phyloP scores from a whole-genome alignment of 345 rosid genomes.

The Laguncularia racemosa region DNA sequence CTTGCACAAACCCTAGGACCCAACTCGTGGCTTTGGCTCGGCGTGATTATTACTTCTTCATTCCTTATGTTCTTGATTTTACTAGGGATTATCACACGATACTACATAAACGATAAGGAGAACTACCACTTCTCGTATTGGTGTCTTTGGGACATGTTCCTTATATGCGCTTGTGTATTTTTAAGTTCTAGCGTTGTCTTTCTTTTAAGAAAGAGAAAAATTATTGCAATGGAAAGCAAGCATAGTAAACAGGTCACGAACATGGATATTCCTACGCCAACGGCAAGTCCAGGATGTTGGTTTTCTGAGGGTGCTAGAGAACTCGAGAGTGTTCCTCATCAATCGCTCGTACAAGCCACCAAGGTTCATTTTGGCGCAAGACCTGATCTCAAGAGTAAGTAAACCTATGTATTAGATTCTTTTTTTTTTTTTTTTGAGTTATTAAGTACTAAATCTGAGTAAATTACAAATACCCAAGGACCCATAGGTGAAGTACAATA shows the following conservation, averaged over 20 bases:
- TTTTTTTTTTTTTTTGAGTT: not conserved
- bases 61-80: slow-evolving; percentile 23
- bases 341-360: slow-evolving; percentile 15
- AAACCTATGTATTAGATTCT: no score
- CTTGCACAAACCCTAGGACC: slow-evolving; percentile 22
- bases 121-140: slow-evolving; percentile 5
- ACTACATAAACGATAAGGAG: slow-evolving; percentile 20
- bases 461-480: no score
- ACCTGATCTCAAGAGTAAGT: slow-evolving; percentile 33
- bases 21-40: slow-evolving; percentile 33
- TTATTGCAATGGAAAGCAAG: not conserved
- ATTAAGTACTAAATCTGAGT: no score
- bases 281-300: not conserved
- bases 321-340: slow-evolving; percentile 25
- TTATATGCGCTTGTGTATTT: slow-evolving; percentile 16
- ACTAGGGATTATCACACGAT: slow-evolving; percentile 22
- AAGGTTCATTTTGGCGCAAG: slow-evolving; percentile 24
- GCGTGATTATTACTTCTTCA: slow-evolving; percentile 22
- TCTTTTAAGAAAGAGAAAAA: slow-evolving; percentile 22
- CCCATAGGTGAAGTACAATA: no score
- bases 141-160: slow-evolving; percentile 12
- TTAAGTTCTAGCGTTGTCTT: slow-evolving; percentile 17
- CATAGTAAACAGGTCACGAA: slow-evolving; percentile 11
- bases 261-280: slow-evolving; percentile 7
- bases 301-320: slow-evolving; percentile 3